These are phyloP conservation scores for Scedosporium minutisporum DNA, from an alignment of 2,329 filamentous ascomycete species.

Conservation along the genomic window DNA sequence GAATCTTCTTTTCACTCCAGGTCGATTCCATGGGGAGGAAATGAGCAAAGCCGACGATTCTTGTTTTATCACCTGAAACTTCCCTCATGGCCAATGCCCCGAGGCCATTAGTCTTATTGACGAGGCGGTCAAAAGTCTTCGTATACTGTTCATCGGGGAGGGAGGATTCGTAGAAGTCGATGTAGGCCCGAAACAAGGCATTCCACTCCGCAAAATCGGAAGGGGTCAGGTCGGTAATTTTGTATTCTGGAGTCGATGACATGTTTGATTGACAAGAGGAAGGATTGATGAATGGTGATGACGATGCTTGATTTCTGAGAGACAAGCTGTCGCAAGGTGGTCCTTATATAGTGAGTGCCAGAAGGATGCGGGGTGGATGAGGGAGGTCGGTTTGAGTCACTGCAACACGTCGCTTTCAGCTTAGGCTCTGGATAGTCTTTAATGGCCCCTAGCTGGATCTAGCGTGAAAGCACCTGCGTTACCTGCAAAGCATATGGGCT, in stretches of 20 bases:
- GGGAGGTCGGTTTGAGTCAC: no score
- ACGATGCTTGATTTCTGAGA: no score
- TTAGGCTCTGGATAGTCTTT: no score
- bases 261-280: background rate
- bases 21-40: conserved; percentile 5
- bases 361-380: no score
- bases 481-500: no score
- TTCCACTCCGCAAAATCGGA: background rate
- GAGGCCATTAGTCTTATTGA: background rate
- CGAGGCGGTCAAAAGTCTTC: conserved; percentile 3
- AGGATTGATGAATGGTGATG: no score
- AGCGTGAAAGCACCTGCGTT: no score
- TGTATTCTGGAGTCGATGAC: background rate
- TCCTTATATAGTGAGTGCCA: no score
- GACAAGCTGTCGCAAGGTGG: no score
- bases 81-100: conserved; percentile 1
- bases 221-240: background rate
- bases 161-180: conserved; percentile 6
- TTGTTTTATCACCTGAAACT: background rate
- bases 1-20: conserved; percentile 6
- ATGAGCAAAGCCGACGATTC: conserved; percentile 5
- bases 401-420: no score
- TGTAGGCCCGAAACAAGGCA: conserved; percentile 4
- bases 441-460: no score
- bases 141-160: conserved; percentile 6